Percentiles rank a stretch among this genome's conserved stretches.
Evolutionary conservation across 305 asterid genomes (phyloP).

Genomic region (Plantago coronopus): DNA sequence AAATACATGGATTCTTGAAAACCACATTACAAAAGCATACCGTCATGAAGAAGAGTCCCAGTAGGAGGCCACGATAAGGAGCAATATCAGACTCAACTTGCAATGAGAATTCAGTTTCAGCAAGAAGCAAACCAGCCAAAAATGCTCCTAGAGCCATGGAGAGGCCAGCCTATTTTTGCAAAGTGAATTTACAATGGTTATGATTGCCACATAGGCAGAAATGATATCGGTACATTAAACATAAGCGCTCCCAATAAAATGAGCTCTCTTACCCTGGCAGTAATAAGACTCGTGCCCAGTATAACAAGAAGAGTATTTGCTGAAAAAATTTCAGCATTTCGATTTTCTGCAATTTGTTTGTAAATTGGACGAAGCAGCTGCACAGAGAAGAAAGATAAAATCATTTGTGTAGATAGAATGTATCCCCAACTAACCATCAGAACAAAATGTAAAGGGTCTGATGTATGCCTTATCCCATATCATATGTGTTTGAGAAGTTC

Average conservation of each 20-base stretch:
- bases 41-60: conserved; percentile 99
- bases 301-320: conserved; percentile 95
- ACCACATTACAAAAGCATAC: conserved; percentile 35
- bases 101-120: conserved; percentile 96
- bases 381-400: conserved; percentile 28
- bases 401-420: conserved; percentile 3
- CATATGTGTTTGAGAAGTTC: background rate
- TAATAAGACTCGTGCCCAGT: conserved; percentile 91
- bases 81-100: conserved; percentile 99
- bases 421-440: background rate
- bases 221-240: conserved; percentile 17
- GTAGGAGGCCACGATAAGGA: conserved; percentile 96
- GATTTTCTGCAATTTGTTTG: conserved; percentile 94
- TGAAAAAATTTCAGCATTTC: conserved; percentile 97
- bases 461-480: background rate
- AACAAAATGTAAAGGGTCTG: background rate
- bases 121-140: conserved; percentile 99
- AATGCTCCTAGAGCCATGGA: conserved; percentile 99
- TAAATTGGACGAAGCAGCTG: conserved; percentile 98
- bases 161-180: conserved; percentile 82
- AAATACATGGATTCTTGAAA: conserved; percentile 14
- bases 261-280: conserved; percentile 78
- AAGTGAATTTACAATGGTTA: conserved; percentile 10
- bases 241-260: conserved; percentile 20
- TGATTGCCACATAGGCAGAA: conserved; percentile 21